Evolutionary conservation across 2,329 filamentous ascomycete species (phyloP).

Genomic region (Helminthosporium solani): DNA sequence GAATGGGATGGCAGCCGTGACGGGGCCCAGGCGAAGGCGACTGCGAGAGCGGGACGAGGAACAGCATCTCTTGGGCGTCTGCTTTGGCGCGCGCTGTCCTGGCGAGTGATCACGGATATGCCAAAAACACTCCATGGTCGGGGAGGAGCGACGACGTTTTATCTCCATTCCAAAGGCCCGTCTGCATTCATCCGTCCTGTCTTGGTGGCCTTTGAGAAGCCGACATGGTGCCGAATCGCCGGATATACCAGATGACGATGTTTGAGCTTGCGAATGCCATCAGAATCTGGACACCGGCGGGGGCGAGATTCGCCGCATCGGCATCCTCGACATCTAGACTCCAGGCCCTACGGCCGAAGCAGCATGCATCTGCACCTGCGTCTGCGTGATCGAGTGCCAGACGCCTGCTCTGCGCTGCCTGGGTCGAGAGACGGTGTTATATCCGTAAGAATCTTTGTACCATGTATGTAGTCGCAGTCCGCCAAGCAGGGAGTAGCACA

Average conservation of each 20-base stretch:
- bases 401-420: too few relatives aligned
- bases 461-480: too few relatives aligned
- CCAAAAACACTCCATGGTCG: background rate
- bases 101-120: background rate
- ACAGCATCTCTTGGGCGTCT: background rate
- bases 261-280: conserved; percentile 1
- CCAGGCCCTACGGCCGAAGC: background rate
- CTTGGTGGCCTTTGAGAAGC: conserved; percentile 16
- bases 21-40: background rate
- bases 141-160: conserved; percentile 23
- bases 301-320: background rate
- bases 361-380: background rate
- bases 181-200: conserved; percentile 30
- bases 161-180: conserved; percentile 36
- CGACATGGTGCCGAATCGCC: conserved; percentile 26
- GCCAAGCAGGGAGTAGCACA: background rate
- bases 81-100: too few relatives aligned
- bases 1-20: background rate
- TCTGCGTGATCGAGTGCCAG: too few relatives aligned
- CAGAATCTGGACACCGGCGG: background rate
- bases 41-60: background rate
- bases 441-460: background rate
- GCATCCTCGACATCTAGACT: background rate
- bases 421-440: background rate
- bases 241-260: background rate